These are phyloP conservation scores for Ustilago vetiveriae DNA, from an alignment of 1,284 basidiomycete species.

Conservation along the genomic window DNA sequence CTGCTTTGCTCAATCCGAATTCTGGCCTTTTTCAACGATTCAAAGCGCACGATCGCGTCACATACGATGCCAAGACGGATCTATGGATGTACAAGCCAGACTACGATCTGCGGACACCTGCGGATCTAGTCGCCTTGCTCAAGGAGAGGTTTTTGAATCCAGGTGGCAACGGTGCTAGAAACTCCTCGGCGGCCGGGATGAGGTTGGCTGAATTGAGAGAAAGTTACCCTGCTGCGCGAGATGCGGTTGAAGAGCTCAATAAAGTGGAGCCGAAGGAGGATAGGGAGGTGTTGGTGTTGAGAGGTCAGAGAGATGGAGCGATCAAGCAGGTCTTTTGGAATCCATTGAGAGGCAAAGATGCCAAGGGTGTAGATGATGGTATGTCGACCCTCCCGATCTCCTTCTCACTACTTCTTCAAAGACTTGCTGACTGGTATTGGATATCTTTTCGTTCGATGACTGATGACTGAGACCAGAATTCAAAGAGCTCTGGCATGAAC, in stretches of 20 bases:
- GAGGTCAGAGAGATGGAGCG: slow-evolving; percentile 81
- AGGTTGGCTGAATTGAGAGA: slow-evolving; percentile 85
- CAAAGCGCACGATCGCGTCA: slow-evolving; percentile 79
- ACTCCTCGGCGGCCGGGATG: slow-evolving; percentile 71
- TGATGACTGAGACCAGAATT: too few species aligned
- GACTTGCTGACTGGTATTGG: background rate
- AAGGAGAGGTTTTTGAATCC: slow-evolving; percentile 54
- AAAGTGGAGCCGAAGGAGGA: slow-evolving; percentile 72
- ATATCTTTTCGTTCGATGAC: too few species aligned
- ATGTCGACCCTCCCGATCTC: slow-evolving; percentile 39
- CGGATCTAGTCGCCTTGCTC: slow-evolving; percentile 81
- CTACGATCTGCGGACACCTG: slow-evolving; percentile 83
- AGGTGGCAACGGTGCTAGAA: slow-evolving; percentile 30
- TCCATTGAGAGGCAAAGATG: slow-evolving; percentile 80
- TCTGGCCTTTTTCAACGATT: slow-evolving; percentile 79
- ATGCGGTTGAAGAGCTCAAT: slow-evolving; percentile 59
- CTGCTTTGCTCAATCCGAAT: slow-evolving; percentile 75
- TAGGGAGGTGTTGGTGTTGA: slow-evolving; percentile 84
- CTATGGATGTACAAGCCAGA: slow-evolving; percentile 87
- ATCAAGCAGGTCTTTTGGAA: slow-evolving; percentile 85
- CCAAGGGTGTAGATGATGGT: slow-evolving; percentile 82
- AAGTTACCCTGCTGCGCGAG: slow-evolving; percentile 81
- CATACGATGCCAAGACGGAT: slow-evolving; percentile 82
- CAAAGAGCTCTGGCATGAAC: slow-evolving; percentile 81
- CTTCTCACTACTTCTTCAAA: background rate